Base-by-base conservation (phyloP, 805 yeast species). In the Huiozyma naganishii region DNA sequence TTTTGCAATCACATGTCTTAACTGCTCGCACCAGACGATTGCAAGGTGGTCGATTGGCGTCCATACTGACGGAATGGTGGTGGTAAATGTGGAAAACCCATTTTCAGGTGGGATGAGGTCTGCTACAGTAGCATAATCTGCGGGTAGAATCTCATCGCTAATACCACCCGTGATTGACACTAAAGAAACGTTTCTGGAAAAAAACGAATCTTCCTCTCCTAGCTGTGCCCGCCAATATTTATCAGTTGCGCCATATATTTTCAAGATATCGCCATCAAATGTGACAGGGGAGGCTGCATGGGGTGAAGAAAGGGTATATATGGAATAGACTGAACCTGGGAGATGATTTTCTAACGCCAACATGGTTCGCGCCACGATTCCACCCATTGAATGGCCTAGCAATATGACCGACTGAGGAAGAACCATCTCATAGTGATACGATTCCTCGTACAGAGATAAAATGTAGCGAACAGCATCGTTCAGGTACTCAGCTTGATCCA, bases 311-410 rank as follows among this genome's bases (percentile, higher is more conserved):
- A 90, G 66, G 0, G 97, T 89, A 23, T 89, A 51, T 11, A 90
- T 81, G 0, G 96, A 81, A 55, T 85, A 88, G 17, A 92, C 78
- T 1, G 95, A 82, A 23, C 72, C 75, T 4, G 73, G 73, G 1
- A 69, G 54, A 58, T 86, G 89, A 55, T 87, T 89, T 1, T 87
- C 83, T 42, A 90, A 64, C 0, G 94, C 79, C 6, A 86, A 71
- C 77, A 89, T 77, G 0, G 86, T 80, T 46, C 97, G 71, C 3
- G 95, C 83, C 1, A 92, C 97, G 12, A 90, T 76, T 3, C 98
- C 98, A 36, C 98, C 98, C 98, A 90, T 90, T 0, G 97, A 90
- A 65, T 90, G 98, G 2, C 87, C 96, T 0, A 90, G 51, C 0
- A 90, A 58, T 0, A 90, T 76, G 1, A 90, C 95, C 0, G 95